A percentile compares a stretch with the other conserved stretches of the same genome.
These are phyloP conservation scores for Penicillium coprophilum DNA, from an alignment of 495 filamentous ascomycete species.

Conservation along the genomic window DNA sequence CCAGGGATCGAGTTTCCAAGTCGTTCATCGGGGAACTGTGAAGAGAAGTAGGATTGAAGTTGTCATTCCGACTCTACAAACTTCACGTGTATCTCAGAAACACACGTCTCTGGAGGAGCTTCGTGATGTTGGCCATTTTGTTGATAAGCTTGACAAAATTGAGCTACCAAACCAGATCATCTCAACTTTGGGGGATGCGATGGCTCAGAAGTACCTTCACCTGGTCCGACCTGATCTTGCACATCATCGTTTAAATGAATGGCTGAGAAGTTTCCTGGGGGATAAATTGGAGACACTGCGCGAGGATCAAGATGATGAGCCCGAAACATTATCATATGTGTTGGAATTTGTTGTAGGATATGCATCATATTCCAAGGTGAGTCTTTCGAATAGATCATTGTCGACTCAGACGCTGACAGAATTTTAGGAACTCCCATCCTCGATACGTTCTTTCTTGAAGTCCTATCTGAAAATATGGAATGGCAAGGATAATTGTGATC, in stretches of 20 bases:
- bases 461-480: slow-evolving; percentile 67
- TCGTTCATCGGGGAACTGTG: slow-evolving; percentile 43
- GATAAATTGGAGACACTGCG: slow-evolving; percentile 57
- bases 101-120: slow-evolving; percentile 71
- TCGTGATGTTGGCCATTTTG: slow-evolving; percentile 68
- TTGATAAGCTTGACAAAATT: slow-evolving; percentile 73
- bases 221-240: slow-evolving; percentile 60
- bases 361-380: slow-evolving; percentile 63
- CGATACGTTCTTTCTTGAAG: slow-evolving; percentile 62
- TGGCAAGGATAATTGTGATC: slow-evolving; percentile 57
- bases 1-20: slow-evolving; percentile 41
- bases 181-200: slow-evolving; percentile 69
- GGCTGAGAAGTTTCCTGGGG: slow-evolving; percentile 60
- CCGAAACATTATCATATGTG: slow-evolving; percentile 48
- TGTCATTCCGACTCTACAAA: slow-evolving; percentile 69
- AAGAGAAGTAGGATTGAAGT: slow-evolving; percentile 50
- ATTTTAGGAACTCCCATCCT: slow-evolving; percentile 57
- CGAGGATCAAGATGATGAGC: slow-evolving; percentile 46
- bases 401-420: slow-evolving; percentile 18
- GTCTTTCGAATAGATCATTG: slow-evolving; percentile 1
- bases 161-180: slow-evolving; percentile 80
- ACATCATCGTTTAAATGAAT: slow-evolving; percentile 60
- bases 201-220: slow-evolving; percentile 74
- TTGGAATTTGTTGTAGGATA: slow-evolving; percentile 60
- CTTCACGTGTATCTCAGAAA: slow-evolving; percentile 57